These are phyloP conservation scores for Physocladia obscura DNA, from an alignment of 192 early-diverging fungal species.

Conservation along the genomic window DNA sequence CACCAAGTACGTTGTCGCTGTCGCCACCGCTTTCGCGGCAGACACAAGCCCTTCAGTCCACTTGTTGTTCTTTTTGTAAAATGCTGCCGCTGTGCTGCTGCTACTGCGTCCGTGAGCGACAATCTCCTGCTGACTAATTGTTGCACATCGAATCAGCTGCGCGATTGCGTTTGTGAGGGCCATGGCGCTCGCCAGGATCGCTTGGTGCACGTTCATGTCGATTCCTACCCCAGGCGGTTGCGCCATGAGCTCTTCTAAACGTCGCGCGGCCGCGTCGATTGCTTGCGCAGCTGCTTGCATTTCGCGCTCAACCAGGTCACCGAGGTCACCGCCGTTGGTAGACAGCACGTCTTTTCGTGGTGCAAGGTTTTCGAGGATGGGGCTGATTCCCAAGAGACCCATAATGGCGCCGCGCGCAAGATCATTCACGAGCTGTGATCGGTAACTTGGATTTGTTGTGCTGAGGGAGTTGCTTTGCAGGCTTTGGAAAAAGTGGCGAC, in stretches of 20 bases:
- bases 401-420: constrained; percentile 76
- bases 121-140: constrained; percentile 95
- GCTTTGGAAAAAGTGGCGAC: constrained; percentile 82
- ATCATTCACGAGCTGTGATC: constrained; percentile 73
- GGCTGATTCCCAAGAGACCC: constrained; percentile 69
- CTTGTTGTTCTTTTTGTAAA: constrained; percentile 99
- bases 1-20: constrained; percentile 89
- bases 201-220: constrained; percentile 85
- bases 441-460: constrained; percentile 49
- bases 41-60: constrained; percentile 99
- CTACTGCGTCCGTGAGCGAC: constrained; percentile 86
- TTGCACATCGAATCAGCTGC: constrained; percentile 90
- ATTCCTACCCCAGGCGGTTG: constrained; percentile 74
- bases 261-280: constrained; percentile 85
- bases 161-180: constrained; percentile 93
- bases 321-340: constrained; percentile 71
- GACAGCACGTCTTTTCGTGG: constrained; percentile 59
- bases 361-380: constrained; percentile 75
- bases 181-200: constrained; percentile 86
- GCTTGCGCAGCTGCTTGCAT: constrained; percentile 89
- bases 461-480: constrained; percentile 64
- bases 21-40: constrained; percentile 90
- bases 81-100: constrained; percentile 71
- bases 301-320: constrained; percentile 87
- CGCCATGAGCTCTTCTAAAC: constrained; percentile 76